Base-by-base conservation (phyloP, 768 basidiomycete species). In the Russula abietina region DNA sequence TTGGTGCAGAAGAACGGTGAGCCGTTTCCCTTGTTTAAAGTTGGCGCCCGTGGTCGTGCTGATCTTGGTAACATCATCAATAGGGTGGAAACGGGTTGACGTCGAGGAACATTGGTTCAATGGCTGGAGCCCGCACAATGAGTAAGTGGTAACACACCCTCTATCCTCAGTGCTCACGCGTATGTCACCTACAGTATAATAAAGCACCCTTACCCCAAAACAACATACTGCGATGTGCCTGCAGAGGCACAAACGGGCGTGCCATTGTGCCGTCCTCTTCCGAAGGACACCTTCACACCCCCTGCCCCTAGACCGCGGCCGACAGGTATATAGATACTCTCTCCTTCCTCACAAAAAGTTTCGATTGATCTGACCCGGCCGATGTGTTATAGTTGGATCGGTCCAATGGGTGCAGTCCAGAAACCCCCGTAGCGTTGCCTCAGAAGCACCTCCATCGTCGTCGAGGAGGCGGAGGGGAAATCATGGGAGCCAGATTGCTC, bases 71-170 rank as follows among this genome's bases (percentile, higher is more conserved):
- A 9, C 26, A 17, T 10, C 16, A 26, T 22, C 22, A 14, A 39
- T 28, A 81, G 80, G 80, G 8, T 81, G 80, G 80, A 82, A 80
- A 67, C 74, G 78, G 12, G 72, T 80, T 22, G 71, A 76, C 36
- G 72, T 81, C 1, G 65, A 75, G n/a, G 79, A 80, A 14, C 49
- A 64, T 9, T 81, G 79, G 79, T 81, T 80, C 71, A 63, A 63
- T 1, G 71, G 69, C 8, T 73, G 71, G 71, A 63, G 24, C 11
- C 71, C 50, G 0, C 72, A 72, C 48, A 73, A 74, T 50, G 62
- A 41, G 78, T 74, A 38, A 38, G 71, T 58, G 11, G 28, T 14
- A 45, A 19, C 38, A 14, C 17, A 7, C 43, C 7, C 22, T 33
- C 19, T 55, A 62, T 46, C 14, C 32, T 51, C 33, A 54, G 6